Conservation (phyloP, 169 alveolate genomes). For the Eimeria brunetti region DNA sequence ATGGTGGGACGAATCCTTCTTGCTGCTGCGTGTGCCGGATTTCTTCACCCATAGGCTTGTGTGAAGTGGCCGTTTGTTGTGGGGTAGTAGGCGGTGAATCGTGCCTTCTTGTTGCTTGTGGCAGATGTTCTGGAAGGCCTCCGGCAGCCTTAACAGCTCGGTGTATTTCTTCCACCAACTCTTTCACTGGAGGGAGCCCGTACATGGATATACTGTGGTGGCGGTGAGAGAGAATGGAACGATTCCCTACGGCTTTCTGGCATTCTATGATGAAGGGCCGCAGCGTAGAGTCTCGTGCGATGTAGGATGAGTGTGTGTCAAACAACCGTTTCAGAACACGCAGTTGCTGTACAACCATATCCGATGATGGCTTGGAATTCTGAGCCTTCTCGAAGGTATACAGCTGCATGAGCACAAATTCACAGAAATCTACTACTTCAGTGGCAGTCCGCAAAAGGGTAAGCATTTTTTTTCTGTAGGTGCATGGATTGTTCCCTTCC, state of each 20-base stretch:
- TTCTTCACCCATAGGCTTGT: not conserved
- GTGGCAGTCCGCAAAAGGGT: not conserved
- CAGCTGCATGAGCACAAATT: not conserved
- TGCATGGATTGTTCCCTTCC: not conserved
- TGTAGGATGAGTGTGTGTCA: not conserved
- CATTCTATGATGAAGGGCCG: not conserved
- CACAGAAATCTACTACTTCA: not conserved
- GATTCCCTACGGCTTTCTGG: not conserved
- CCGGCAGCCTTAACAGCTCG: not conserved
- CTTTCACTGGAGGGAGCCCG: not conserved
- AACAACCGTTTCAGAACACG: not conserved
- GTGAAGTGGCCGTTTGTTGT: not conserved
- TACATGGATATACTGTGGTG: not conserved
- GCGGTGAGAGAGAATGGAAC: not conserved
- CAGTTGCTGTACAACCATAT: not conserved
- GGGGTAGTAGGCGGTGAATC: not conserved
- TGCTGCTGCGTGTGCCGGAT: not conserved
- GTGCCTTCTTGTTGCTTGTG: not conserved
- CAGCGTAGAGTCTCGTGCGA: slow-evolving; percentile 13
- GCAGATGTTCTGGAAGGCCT: not conserved
- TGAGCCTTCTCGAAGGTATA: not conserved
- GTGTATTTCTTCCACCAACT: not conserved
- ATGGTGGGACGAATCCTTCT: not conserved
- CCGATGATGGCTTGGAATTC: not conserved
- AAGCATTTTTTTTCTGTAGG: not conserved